phyloP scores from a whole-genome alignment of 2,329 filamentous ascomycete genomes.

The Coniochaeta sp. region DNA sequence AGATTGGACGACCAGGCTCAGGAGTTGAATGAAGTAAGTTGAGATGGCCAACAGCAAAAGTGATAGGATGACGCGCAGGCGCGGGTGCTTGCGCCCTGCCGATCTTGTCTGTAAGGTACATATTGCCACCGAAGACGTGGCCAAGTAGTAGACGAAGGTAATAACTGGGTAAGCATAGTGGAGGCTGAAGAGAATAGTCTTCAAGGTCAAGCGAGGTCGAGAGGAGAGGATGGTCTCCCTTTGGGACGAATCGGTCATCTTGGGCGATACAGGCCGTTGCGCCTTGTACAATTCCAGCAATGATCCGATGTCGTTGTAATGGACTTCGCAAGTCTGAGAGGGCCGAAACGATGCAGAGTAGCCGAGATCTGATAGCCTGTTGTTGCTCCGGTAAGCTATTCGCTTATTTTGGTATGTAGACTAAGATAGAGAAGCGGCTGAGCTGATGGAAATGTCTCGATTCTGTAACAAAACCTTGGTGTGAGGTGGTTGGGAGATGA shows the following conservation, averaged over 20 bases:
- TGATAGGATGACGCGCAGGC: conserved; percentile 33
- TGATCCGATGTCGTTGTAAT: neutral
- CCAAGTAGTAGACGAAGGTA: conserved; percentile 50
- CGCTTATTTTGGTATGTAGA: neutral
- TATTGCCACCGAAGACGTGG: conserved; percentile 40
- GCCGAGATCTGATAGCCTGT: neutral
- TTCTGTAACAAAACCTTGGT: neutral
- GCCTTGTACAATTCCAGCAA: neutral
- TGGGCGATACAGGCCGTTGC: neutral
- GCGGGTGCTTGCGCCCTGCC: conserved; percentile 26
- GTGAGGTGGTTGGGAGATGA: neutral
- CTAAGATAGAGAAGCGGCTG: neutral
- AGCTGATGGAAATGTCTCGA: neutral
- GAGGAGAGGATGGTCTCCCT: neutral
- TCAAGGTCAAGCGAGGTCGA: neutral
- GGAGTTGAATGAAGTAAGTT: conserved; percentile 41
- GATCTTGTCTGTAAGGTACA: conserved; percentile 44
- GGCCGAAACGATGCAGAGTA: no score
- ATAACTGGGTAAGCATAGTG: conserved; percentile 53
- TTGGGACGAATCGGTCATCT: neutral
- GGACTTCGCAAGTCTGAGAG: neutral
- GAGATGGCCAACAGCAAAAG: conserved; percentile 34
- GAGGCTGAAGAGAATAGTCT: conserved; percentile 31
- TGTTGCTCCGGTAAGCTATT: neutral
- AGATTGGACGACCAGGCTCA: conserved; percentile 28